Conservation (phyloP, 306 rosid species). For the Prunus salicina region DNA sequence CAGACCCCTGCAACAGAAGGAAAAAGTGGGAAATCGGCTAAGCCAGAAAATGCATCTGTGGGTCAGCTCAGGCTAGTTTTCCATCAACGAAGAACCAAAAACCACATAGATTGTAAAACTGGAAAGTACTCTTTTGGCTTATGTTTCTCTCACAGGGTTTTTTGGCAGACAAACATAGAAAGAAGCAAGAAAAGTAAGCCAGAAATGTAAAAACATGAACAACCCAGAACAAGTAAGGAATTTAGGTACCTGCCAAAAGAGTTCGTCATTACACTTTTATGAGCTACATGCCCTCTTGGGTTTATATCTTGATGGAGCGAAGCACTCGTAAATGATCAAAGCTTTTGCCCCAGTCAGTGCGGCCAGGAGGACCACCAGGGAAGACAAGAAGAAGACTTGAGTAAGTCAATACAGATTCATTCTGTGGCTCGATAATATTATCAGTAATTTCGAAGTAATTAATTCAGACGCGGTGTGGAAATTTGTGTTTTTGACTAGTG, state of each 20-base stretch:
- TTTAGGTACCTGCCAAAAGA: background rate
- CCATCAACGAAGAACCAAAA: background rate
- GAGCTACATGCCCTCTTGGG: background rate
- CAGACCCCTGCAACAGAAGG: background rate
- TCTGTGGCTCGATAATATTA: background rate
- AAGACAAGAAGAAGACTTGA: constrained; percentile 19
- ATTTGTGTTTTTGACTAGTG: background rate
- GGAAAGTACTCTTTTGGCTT: background rate
- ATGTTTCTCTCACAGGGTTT: background rate
- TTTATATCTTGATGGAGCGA: background rate
- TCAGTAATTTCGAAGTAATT: background rate
- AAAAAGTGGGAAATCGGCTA: background rate
- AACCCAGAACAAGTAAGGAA: background rate
- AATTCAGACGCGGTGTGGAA: constrained; percentile 7
- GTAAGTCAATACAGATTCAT: constrained; percentile 24
- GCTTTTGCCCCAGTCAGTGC: constrained; percentile 3
- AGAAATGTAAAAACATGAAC: background rate
- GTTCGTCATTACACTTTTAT: background rate
- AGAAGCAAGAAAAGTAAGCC: background rate
- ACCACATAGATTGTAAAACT: too few relatives aligned
- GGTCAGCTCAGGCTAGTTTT: background rate
- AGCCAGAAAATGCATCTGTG: background rate
- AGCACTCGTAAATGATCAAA: background rate
- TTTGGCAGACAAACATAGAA: background rate
- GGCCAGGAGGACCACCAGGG: background rate